Evolutionary conservation across 805 yeast genomes (phyloP), one percentile per base, ranked within the genome.

Genomic region (Lipomyces lipofer): DNA sequence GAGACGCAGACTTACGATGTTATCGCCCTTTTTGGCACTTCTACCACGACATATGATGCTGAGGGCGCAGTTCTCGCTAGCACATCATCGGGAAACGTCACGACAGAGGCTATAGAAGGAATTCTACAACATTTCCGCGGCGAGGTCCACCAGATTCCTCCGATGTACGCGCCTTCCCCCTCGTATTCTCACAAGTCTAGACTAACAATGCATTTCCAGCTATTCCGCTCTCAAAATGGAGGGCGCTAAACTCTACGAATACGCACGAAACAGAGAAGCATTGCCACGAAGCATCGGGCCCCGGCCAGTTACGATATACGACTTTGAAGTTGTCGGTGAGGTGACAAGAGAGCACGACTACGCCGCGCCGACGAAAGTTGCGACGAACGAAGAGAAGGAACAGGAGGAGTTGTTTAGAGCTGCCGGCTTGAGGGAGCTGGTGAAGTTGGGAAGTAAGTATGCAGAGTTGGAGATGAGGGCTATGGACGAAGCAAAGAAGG

Each of bases 171-270:
- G 8, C 4, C 2, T 10, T 13, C 15, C 12, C 17, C 27, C 17
- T 12, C 6, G 3, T 27, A 3, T 35, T 10, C 2, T 22, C 7
- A 6, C 13, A 1, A n/a, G 15, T 32, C 10, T 6, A 12, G 9
- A 10, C n/a, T 24, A 32, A 24, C 21, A 5, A 1, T 12, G 13
- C 1, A 38, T n/a, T 13, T 17, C 9, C 40, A 54, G 58, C 19
- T 58, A 82, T 69, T 88, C 97, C 15, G 99, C 99, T 0, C 74
- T 95, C 54, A 92, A 92, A 67, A 86, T 95, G 83, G 84, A 89
- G 66, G 99, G 99, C 15, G 89, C 84, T 71, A 95, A 96, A 2
- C 73, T 95, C 45, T 90, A 95, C 67, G 96, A 92, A 64, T 94
- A 94, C 68, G 99, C 99, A 1, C 78, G 99, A 59, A 81, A 86